Evolutionary conservation across 1,139 yeast species (phyloP).

Genomic region (Candida sp.): DNA sequence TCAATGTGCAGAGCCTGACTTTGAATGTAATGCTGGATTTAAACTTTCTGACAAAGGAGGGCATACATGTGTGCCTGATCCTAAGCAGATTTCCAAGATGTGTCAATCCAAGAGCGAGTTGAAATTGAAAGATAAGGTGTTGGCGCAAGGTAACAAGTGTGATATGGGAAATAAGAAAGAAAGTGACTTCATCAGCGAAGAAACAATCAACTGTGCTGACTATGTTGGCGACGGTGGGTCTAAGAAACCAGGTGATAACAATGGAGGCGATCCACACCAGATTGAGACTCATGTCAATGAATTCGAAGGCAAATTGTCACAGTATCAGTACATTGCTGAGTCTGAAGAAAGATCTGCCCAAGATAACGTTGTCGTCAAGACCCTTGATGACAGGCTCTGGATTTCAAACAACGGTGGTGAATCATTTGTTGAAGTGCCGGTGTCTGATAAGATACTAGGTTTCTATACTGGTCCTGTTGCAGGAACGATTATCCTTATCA

Average conservation of each 20-base stretch:
- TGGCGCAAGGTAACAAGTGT: slow-evolving; percentile 56
- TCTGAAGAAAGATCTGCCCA: slow-evolving; percentile 42
- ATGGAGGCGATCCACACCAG: slow-evolving; percentile 9
- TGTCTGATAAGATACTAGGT: slow-evolving; percentile 53
- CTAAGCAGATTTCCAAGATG: slow-evolving; percentile 25
- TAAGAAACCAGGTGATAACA: slow-evolving; percentile 25
- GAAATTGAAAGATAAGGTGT: slow-evolving; percentile 39
- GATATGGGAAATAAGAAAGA: slow-evolving; percentile 26
- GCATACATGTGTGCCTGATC: slow-evolving; percentile 61
- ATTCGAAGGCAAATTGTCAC: slow-evolving; percentile 50
- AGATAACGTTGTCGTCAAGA: slow-evolving; percentile 75
- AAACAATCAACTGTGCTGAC: slow-evolving; percentile 37
- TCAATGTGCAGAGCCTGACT: slow-evolving; percentile 66
- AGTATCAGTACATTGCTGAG: slow-evolving; percentile 62
- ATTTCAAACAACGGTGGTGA: slow-evolving; percentile 85
- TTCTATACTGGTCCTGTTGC: slow-evolving; percentile 65
- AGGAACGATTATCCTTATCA: slow-evolving; percentile 67
- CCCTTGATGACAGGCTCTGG: slow-evolving; percentile 53
- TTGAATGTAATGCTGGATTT: slow-evolving; percentile 76
- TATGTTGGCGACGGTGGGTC: slow-evolving; percentile 23
- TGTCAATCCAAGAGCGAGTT: slow-evolving; percentile 31
- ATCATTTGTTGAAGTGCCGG: slow-evolving; percentile 52
- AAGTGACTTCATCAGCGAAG: slow-evolving; percentile 27
- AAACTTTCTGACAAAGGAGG: slow-evolving; percentile 30
- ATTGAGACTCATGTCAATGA: slow-evolving; percentile 17